Evolutionary conservation across 345 rosid genomes (phyloP), one percentile per base, ranked within the genome.

Genomic region (Gossypioides kirkii): DNA sequence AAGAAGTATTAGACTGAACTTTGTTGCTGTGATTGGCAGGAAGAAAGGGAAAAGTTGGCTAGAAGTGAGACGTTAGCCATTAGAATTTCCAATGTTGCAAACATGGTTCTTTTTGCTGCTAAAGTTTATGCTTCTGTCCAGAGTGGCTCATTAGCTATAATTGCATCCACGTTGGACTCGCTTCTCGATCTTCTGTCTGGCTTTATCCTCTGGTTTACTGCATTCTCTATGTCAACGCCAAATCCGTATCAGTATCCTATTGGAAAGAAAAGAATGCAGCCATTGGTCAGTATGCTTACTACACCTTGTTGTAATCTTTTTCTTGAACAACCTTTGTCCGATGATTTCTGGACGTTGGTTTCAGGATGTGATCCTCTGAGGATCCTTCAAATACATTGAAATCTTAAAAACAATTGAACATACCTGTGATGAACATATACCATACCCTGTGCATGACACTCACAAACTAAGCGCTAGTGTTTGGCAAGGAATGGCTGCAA

Each of bases 181-280:
- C 97, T 95, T 78, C 99, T 95, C 56, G 99, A 95, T 79, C 98
- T 95, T 73, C 87, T 95, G n/a, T 95, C 99, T 25, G 97, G 99
- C 63, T 92, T 95, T 82, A 95, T 95, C 84, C 82, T 95, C 26
- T 95, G 99, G 99, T 95, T 95, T 81, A 89, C 98, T 70, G 99
- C 99, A 73, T 95, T 95, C 82, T 91, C 98, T 14, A 95, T 95
- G 98, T 93, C 91, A 82, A 95, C 96, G 23, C 96, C 94, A 58
- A 95, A 87, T 62, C 99, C 96, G 0, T 95, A 95, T 78, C 97
- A 85, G 78, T 95, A 95, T 75, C 99, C 99, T 25, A 95, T 92
- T 71, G 99, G 99, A 41, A 95, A 95, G 84, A 95, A 92, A 74
- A 83, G 99, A 41, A 95, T 95, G 99, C 99, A 95, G 82, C 99